Conservation (phyloP, 345 rosid genomes). For the Rhodamnia rubescens region DNA sequence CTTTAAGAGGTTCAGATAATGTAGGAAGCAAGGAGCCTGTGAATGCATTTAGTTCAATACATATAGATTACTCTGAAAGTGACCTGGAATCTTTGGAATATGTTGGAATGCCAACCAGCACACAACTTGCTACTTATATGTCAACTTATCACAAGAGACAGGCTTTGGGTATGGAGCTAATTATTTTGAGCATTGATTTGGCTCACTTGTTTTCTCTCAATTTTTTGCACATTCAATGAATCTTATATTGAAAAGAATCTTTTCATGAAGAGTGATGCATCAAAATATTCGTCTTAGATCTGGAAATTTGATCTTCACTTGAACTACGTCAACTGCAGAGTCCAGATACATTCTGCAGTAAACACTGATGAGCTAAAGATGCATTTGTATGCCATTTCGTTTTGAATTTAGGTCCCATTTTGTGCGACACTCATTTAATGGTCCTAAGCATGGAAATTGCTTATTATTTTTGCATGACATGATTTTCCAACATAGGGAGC, state of each 20-base stretch:
- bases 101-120: constrained; percentile 42
- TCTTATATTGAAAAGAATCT: neutral
- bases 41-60: constrained; percentile 17
- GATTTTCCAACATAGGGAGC: neutral
- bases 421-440: neutral
- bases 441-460: neutral
- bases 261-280: neutral
- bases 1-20: constrained; percentile 35
- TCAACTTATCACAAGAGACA: constrained; percentile 68
- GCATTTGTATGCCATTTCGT: neutral
- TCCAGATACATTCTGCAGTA: neutral
- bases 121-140: constrained; percentile 54
- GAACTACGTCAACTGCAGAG: neutral
- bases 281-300: neutral
- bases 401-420: neutral
- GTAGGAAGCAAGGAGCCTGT: constrained; percentile 30
- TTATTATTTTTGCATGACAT: neutral
- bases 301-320: neutral
- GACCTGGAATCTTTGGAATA: constrained; percentile 76
- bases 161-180: constrained; percentile 60
- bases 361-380: neutral
- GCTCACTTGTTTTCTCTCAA: neutral
- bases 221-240: neutral
- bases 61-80: constrained; percentile 49
- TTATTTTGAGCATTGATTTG: neutral